Evolutionary conservation across 345 rosid species (phyloP).

Genomic region (Streptanthus diversifolius): DNA sequence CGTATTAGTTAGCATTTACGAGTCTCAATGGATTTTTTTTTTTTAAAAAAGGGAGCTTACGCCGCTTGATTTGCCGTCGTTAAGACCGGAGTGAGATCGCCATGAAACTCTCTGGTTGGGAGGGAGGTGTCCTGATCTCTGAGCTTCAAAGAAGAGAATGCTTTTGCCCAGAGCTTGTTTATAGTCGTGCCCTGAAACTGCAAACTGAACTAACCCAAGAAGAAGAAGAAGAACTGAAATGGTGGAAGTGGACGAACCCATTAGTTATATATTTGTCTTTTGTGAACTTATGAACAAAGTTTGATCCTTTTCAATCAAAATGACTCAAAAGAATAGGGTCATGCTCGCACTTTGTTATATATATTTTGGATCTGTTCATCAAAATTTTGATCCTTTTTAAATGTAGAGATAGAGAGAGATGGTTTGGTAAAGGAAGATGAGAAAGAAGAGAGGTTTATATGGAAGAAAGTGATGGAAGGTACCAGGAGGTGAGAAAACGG

Average conservation of each 20-base stretch:
- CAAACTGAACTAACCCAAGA: slow-evolving; percentile 50
- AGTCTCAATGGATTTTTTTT: not conserved
- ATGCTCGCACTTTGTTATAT: slow-evolving; percentile 29
- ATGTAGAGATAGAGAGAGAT: slow-evolving; percentile 4
- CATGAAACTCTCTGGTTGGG: slow-evolving; percentile 76
- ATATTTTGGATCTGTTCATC: not conserved
- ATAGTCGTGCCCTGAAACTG: slow-evolving; percentile 78
- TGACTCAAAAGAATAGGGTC: slow-evolving; percentile 11
- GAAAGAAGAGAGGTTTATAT: slow-evolving; percentile 39
- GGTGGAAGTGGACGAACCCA: slow-evolving; percentile 20
- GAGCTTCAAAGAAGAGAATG: slow-evolving; percentile 95
- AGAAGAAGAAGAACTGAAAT: slow-evolving; percentile 35
- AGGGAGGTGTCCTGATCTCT: slow-evolving; percentile 91
- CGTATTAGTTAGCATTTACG: not conserved
- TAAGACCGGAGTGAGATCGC: slow-evolving; percentile 83
- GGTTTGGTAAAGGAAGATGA: slow-evolving; percentile 33
- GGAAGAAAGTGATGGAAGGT: slow-evolving; percentile 43
- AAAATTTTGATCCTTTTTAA: slow-evolving; percentile 3
- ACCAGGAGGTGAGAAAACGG: slow-evolving; percentile 44
- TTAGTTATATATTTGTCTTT: not conserved
- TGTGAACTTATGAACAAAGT: not conserved
- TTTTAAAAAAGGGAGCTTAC: slow-evolving; percentile 46
- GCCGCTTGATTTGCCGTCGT: slow-evolving; percentile 90
- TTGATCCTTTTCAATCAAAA: not conserved
- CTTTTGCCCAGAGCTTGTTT: slow-evolving; percentile 80